These are phyloP conservation scores for Begonia peltatifolia DNA, from an alignment of 306 rosid genomes.

Conservation along the genomic window DNA sequence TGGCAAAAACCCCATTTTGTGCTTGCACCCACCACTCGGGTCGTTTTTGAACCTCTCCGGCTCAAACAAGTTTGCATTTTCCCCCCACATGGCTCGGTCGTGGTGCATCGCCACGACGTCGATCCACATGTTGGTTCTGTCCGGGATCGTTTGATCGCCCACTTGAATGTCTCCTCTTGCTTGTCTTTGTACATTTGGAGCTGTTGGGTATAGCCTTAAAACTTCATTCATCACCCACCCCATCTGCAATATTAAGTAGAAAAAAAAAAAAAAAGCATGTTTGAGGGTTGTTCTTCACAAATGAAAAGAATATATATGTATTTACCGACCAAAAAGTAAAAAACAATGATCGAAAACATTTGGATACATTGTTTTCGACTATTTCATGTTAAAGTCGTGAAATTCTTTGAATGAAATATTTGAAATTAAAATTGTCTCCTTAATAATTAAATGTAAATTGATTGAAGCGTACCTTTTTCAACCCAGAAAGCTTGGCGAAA, in stretches of 20 bases:
- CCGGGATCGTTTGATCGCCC: slow-evolving; percentile 34
- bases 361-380: no score
- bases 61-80: slow-evolving; percentile 51
- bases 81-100: slow-evolving; percentile 52
- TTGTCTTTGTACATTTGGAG: slow-evolving; percentile 91
- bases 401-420: no score
- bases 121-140: slow-evolving; percentile 82
- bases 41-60: slow-evolving; percentile 62
- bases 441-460: no score
- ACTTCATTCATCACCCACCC: slow-evolving; percentile 81
- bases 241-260: slow-evolving; percentile 1
- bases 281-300: no score
- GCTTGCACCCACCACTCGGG: slow-evolving; percentile 51
- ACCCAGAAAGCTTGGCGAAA: slow-evolving; percentile 28
- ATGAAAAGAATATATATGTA: no score
- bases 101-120: slow-evolving; percentile 78
- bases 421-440: no score
- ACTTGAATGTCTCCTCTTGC: slow-evolving; percentile 49
- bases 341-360: no score
- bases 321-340: no score
- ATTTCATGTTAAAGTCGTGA: no score
- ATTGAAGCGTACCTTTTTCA: slow-evolving; percentile 42
- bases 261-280: no score
- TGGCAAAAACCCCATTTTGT: slow-evolving; percentile 80
- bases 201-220: slow-evolving; percentile 64